These are phyloP conservation scores for Dillenia suffruticosa DNA, from an alignment of 164 flowering plant genomes.

Conservation along the genomic window DNA sequence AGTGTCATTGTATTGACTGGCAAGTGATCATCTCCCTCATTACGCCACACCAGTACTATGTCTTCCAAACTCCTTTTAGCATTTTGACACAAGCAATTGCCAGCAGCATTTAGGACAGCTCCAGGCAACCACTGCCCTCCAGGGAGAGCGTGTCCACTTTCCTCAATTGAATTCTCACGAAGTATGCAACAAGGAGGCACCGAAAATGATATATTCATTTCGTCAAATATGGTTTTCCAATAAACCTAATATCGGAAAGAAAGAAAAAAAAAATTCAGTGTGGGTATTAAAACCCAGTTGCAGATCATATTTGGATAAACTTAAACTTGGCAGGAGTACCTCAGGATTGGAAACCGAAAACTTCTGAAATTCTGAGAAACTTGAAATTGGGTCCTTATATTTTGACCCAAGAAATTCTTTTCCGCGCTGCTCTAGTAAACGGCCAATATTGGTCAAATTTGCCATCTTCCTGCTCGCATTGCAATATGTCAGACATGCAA, in stretches of 20 bases:
- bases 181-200: slow-evolving; percentile 70
- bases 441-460: slow-evolving; percentile 59
- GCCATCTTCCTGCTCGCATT: slow-evolving; percentile 48
- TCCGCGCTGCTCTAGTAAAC: slow-evolving; percentile 61
- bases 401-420: slow-evolving; percentile 55
- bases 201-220: slow-evolving; percentile 60
- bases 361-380: slow-evolving; percentile 75
- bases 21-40: slow-evolving; percentile 68
- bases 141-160: slow-evolving; percentile 26
- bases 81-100: slow-evolving; percentile 59
- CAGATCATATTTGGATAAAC: too few species aligned
- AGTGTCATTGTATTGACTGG: slow-evolving; percentile 64
- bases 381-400: slow-evolving; percentile 75
- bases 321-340: slow-evolving; percentile 29
- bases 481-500: too few species aligned
- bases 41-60: slow-evolving; percentile 62
- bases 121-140: slow-evolving; percentile 97
- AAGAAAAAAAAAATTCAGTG: slow-evolving; percentile 2
- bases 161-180: slow-evolving; percentile 28
- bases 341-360: slow-evolving; percentile 85
- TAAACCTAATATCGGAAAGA: slow-evolving; percentile 43
- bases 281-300: too few species aligned
- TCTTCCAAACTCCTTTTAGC: slow-evolving; percentile 46
- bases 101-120: slow-evolving; percentile 69
- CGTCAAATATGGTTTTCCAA: slow-evolving; percentile 73